Base-by-base conservation (phyloP, 306 rosid species). In the Cotoneaster glaucophyllus region DNA sequence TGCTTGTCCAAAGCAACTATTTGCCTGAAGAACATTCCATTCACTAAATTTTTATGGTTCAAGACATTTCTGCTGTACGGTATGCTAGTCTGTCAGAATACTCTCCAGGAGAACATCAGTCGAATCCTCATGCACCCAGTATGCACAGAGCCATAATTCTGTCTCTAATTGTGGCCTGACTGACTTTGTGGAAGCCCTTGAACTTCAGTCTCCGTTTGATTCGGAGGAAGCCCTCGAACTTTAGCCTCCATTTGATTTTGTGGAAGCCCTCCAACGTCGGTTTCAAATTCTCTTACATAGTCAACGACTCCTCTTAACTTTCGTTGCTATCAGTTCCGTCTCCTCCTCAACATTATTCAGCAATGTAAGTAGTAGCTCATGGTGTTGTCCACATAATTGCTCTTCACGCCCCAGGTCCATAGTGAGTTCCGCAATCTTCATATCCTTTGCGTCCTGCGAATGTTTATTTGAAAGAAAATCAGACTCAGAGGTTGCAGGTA, bases 321-420 rank as follows among this genome's bases (percentile, higher is more conserved):
- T 87, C 45, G 22, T 62, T 10, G 86, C 82, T 61, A 82, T 65
- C 25, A 32, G 17, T 69, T 72, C 77, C 11, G 72, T 74, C 24
- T 87, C 85, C 39, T 75, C 83, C 32, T 87, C 86, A 8, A 70
- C 71, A 58, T 70, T 59, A 32, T 80, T 74, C 72, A 77, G 58
- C 26, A 87, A 85, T 52, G 80, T 41, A 74, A 64, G 41, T 64
- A 78, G 69, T 19, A 39, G 74, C 48, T 18, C 57, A 11, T 77
- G 83, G 66, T 80, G 72, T 21, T 34, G 74, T 70, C 69, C 71
- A 57, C 90, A 84, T 72, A 56, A 41, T 12, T 34, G 79, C 41
- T 87, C 82, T 70, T 68, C 77, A 66, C 25, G 70, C 83, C 78
- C 77, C 4, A 85, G 84, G 67, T 85, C 84, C 79, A 25, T 17